Evolutionary conservation across 2,329 filamentous ascomycete genomes (phyloP).

Genomic region (Paecilomyces sp.): DNA sequence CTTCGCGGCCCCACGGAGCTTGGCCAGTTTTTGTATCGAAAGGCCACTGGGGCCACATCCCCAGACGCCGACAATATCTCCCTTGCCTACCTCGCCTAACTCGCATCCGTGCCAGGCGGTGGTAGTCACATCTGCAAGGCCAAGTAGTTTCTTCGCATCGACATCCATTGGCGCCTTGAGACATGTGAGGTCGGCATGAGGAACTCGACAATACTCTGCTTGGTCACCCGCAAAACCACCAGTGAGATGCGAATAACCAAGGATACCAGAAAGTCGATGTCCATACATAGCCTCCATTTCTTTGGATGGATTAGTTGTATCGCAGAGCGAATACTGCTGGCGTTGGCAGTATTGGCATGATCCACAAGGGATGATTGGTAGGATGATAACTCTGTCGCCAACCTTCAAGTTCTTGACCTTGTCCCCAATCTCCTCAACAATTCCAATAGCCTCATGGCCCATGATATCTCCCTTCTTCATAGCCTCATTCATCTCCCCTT

Average conservation of each 20-base stretch:
- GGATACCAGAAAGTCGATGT: slow-evolving; percentile 21
- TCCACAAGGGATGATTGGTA: slow-evolving; percentile 24
- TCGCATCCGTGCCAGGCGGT: slow-evolving; percentile 28
- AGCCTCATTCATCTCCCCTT: slow-evolving; percentile 18
- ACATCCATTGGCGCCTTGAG: slow-evolving; percentile 19
- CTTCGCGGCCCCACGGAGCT: slow-evolving; percentile 21
- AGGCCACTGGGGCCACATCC: slow-evolving; percentile 25
- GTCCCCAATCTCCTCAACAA: slow-evolving; percentile 19
- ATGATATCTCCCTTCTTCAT: slow-evolving; percentile 23
- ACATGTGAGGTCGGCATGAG: slow-evolving; percentile 25
- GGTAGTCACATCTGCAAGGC: slow-evolving; percentile 21
- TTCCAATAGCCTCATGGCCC: slow-evolving; percentile 23
- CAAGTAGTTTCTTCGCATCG: slow-evolving; percentile 21
- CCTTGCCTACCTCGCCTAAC: slow-evolving; percentile 21
- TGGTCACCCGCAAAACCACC: slow-evolving; percentile 29
- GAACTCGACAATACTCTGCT: slow-evolving; percentile 29
- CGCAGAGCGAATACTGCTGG: slow-evolving; percentile 24
- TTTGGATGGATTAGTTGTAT: slow-evolving; percentile 20
- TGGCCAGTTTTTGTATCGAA: slow-evolving; percentile 20
- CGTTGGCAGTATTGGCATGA: slow-evolving; percentile 21
- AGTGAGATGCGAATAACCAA: slow-evolving; percentile 24
- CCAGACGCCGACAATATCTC: slow-evolving; percentile 25
- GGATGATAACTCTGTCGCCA: slow-evolving; percentile 23
- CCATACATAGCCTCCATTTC: slow-evolving; percentile 21
- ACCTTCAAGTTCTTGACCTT: slow-evolving; percentile 13